These are phyloP conservation scores for Penicillium mononematosum DNA, from an alignment of 495 filamentous ascomycete genomes.

Conservation along the genomic window DNA sequence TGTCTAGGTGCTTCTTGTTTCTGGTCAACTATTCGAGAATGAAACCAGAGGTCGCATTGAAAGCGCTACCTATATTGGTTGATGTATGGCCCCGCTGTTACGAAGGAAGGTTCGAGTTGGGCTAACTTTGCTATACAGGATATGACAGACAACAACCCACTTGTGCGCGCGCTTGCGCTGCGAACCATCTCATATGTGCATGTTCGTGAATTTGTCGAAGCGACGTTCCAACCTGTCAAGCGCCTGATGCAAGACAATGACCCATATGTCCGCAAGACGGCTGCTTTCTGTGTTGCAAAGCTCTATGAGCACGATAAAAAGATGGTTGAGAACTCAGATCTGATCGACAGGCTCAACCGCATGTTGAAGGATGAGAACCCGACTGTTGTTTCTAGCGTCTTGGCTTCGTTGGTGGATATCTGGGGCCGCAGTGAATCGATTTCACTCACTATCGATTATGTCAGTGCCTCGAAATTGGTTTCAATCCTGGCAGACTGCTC, in stretches of 20 bases:
- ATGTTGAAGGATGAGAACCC: slow-evolving; percentile 95
- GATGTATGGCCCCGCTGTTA: slow-evolving; percentile 54
- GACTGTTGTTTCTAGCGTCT: slow-evolving; percentile 90
- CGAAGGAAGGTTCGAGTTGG: not conserved
- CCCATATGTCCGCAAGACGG: slow-evolving; percentile 97
- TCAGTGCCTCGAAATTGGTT: slow-evolving; percentile 95
- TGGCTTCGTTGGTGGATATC: slow-evolving; percentile 93
- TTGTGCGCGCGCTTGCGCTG: slow-evolving; percentile 88
- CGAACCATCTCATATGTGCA: slow-evolving; percentile 98
- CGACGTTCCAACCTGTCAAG: slow-evolving; percentile 81
- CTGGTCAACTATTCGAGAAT: slow-evolving; percentile 94
- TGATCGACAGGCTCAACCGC: slow-evolving; percentile 88
- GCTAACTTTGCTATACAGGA: slow-evolving; percentile 55
- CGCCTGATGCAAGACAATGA: slow-evolving; percentile 81
- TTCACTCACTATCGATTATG: slow-evolving; percentile 96
- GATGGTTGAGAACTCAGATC: slow-evolving; percentile 83
- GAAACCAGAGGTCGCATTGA: slow-evolving; percentile 92
- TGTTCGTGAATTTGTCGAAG: slow-evolving; percentile 92
- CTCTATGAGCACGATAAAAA: slow-evolving; percentile 93
- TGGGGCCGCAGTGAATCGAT: slow-evolving; percentile 98
- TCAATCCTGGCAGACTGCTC: slow-evolving; percentile 96
- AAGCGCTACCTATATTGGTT: slow-evolving; percentile 84
- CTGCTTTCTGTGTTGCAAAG: slow-evolving; percentile 95
- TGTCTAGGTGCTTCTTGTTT: slow-evolving; percentile 87
- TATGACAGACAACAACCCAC: slow-evolving; percentile 88